phyloP scores from a whole-genome alignment of 1,284 basidiomycete genomes.

The Microbotryum silenes-acaulis region DNA sequence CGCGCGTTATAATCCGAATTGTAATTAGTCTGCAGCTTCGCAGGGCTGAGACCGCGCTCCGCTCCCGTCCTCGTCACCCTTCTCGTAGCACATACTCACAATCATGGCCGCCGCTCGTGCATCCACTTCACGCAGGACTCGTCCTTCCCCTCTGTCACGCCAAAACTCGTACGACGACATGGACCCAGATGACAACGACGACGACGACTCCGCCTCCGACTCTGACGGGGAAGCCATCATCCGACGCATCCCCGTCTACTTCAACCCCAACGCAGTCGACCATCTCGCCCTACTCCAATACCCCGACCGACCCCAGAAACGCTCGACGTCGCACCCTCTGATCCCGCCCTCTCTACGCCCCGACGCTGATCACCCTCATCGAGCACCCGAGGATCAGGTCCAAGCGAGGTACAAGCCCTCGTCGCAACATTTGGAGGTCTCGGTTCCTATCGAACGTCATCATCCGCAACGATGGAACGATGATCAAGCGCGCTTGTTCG shows the following conservation, averaged over 20 bases:
- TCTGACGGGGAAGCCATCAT: conserved; percentile 27
- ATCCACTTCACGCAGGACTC: background rate
- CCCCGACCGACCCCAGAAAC: conserved; percentile 33
- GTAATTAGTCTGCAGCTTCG: too few relatives aligned
- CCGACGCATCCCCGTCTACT: conserved; percentile 32
- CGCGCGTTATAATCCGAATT: too few relatives aligned
- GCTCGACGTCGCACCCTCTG: conserved; percentile 32
- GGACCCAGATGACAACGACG: background rate
- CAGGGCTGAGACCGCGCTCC: too few relatives aligned
- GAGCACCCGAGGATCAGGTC: conserved; percentile 11
- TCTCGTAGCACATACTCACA: too few relatives aligned
- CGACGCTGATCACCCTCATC: conserved; percentile 11
- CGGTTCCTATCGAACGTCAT: conserved; percentile 34
- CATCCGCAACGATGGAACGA: conserved; percentile 34
- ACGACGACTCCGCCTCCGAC: conserved; percentile 6
- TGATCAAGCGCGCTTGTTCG: conserved; percentile 32
- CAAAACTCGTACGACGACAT: background rate
- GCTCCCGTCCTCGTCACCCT: too few relatives aligned
- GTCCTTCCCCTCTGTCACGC: background rate
- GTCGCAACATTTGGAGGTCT: conserved; percentile 34
- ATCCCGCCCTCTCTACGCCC: conserved; percentile 35
- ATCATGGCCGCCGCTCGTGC: too few relatives aligned
- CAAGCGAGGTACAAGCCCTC: conserved; percentile 34
- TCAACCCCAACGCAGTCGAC: conserved; percentile 29
- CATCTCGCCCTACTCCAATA: conserved; percentile 37